Percentiles rank a stretch among this genome's conserved stretches.
Conservation (phyloP, 2,329 filamentous ascomycete genomes). For the Diaporthe caulivora region DNA sequence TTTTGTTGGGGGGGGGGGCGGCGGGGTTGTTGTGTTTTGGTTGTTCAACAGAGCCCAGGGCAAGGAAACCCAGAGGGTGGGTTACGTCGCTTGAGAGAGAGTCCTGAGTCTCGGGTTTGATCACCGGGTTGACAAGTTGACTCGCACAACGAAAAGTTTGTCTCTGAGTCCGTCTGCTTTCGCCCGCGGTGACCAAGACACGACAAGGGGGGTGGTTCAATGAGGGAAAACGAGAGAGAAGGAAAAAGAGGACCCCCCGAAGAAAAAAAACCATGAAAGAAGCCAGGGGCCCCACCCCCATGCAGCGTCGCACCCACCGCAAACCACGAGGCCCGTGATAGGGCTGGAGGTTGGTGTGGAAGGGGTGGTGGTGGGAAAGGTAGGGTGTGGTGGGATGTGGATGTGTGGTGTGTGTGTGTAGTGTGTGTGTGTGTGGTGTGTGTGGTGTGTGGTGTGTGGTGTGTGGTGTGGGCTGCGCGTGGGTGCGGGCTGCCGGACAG, state of each 20-base stretch:
- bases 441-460: too few relatives aligned
- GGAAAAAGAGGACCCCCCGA: background rate
- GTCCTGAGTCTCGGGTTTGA: slow-evolving; percentile 27
- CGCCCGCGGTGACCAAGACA: background rate
- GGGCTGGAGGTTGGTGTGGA: slow-evolving; percentile 8
- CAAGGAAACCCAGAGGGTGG: background rate
- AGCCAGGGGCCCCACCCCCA: slow-evolving; percentile 9
- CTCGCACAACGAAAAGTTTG: slow-evolving; percentile 27
- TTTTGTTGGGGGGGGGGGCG: too few relatives aligned
- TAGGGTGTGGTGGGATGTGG: background rate
- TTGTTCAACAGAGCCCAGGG: background rate
- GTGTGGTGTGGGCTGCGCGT: background rate
- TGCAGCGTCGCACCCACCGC: slow-evolving; percentile 30
- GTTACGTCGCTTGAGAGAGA: background rate
- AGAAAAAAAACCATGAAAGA: too few relatives aligned
- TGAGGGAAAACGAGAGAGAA: background rate
- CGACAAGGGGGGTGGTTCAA: too few relatives aligned
- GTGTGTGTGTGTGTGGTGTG: background rate
- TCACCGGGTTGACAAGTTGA: slow-evolving; percentile 25
- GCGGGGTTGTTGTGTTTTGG: too few relatives aligned
- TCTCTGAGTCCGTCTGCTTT: slow-evolving; percentile 1
- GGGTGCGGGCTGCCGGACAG: slow-evolving; percentile 8
- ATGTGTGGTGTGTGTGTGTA: too few relatives aligned
- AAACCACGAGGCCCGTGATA: slow-evolving; percentile 36
- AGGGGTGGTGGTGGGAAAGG: background rate